Evolutionary conservation across 192 early-diverging fungal genomes (phyloP).

Genomic region (Nowakowskiella sp.): DNA sequence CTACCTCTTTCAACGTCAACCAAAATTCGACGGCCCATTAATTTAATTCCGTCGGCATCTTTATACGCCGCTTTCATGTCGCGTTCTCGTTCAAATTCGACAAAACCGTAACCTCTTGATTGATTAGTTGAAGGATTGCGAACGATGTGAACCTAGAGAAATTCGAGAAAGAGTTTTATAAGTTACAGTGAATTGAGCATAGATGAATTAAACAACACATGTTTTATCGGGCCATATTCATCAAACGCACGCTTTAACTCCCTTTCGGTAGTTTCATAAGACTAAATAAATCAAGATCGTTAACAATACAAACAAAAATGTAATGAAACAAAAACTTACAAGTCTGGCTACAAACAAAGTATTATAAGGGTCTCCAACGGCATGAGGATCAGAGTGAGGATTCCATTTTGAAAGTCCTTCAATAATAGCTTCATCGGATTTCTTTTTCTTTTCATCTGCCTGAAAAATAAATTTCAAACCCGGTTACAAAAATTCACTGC

Average conservation of each 20-base stretch:
- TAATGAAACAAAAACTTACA: conserved; percentile 23
- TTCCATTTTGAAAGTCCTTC: conserved; percentile 55
- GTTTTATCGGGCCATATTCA: conserved; percentile 69
- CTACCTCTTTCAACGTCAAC: conserved; percentile 95
- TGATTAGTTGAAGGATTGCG: conserved; percentile 52
- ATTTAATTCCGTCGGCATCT: conserved; percentile 80
- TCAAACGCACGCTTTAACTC: conserved; percentile 70
- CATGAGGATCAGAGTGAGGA: conserved; percentile 62
- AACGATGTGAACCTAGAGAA: conserved; percentile 58
- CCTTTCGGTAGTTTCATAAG: conserved; percentile 68
- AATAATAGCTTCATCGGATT: conserved; percentile 52
- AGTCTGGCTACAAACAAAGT: conserved; percentile 83
- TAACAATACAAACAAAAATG: neutral
- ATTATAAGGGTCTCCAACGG: conserved; percentile 82
- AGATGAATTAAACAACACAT: conserved; percentile 41
- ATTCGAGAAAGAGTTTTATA: neutral
- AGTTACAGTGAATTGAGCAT: neutral
- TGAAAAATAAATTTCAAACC: conserved; percentile 12
- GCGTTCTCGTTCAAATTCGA: conserved; percentile 86
- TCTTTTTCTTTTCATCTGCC: conserved; percentile 45
- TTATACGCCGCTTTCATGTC: conserved; percentile 78
- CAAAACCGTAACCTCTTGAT: conserved; percentile 88
- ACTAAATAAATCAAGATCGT: conserved; percentile 21
- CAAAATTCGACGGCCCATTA: conserved; percentile 73
- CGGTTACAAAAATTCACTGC: neutral